Percentiles rank a stretch among this genome's conserved stretches.
Conservation (phyloP, 345 rosid genomes). For the Hirschfeldia incana region DNA sequence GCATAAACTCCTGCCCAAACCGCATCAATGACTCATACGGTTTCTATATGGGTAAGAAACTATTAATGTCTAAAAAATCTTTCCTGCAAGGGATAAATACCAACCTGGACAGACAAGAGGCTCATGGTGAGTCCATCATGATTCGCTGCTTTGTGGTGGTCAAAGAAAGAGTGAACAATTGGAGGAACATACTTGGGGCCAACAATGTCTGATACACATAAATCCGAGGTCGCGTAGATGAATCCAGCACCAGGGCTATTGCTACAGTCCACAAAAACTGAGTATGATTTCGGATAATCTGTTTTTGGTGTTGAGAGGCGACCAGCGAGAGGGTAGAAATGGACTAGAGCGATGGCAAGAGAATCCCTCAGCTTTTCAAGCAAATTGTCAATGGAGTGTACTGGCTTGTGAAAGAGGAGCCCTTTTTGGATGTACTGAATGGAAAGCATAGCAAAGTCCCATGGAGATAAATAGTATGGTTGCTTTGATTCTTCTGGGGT, state of each 20-base stretch:
- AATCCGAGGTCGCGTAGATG: slow-evolving; percentile 50
- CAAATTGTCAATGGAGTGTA: neutral
- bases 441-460: slow-evolving; percentile 59
- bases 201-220: slow-evolving; percentile 46
- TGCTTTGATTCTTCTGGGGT: slow-evolving; percentile 38
- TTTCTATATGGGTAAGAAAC: no score
- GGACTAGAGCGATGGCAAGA: slow-evolving; percentile 59
- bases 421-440: slow-evolving; percentile 69
- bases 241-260: slow-evolving; percentile 70
- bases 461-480: slow-evolving; percentile 48
- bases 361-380: neutral
- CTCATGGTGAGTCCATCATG: slow-evolving; percentile 27
- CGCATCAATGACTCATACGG: slow-evolving; percentile 32
- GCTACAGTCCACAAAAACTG: slow-evolving; percentile 55
- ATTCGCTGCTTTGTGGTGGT: slow-evolving; percentile 27
- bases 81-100: slow-evolving; percentile 30
- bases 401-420: slow-evolving; percentile 58
- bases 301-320: slow-evolving; percentile 43
- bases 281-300: slow-evolving; percentile 43
- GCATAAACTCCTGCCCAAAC: slow-evolving; percentile 29
- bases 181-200: slow-evolving; percentile 32
- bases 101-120: slow-evolving; percentile 24
- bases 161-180: slow-evolving; percentile 26
- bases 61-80: no score
- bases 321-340: slow-evolving; percentile 81